These are phyloP conservation scores for Ascochyta viciae-villosae DNA, from an alignment of 2,329 filamentous ascomycete genomes.

Conservation along the genomic window DNA sequence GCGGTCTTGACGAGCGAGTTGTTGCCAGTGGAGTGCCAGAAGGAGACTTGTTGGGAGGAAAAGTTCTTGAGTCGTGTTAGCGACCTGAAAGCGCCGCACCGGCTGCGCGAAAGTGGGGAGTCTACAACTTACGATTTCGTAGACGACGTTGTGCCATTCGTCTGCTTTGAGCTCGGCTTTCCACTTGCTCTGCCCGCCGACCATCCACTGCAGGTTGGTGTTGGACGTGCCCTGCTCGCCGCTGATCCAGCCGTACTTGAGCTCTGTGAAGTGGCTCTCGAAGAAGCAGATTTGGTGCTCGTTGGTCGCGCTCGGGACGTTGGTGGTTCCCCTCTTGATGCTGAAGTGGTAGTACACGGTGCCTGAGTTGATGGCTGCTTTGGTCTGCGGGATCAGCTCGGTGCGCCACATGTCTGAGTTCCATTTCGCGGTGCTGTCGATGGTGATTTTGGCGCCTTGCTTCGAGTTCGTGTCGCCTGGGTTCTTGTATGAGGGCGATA, in stretches of 20 bases:
- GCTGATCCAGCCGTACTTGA: constrained; percentile 71
- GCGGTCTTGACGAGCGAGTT: constrained; percentile 65
- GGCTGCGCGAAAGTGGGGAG: too few species aligned
- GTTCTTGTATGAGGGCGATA: constrained; percentile 69
- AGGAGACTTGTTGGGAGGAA: constrained; percentile 64
- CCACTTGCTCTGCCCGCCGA: constrained; percentile 68
- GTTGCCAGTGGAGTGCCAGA: constrained; percentile 73
- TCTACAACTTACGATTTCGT: constrained; percentile 63
- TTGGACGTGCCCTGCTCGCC: constrained; percentile 59
- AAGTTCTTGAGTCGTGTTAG: constrained; percentile 59
- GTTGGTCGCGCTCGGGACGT: constrained; percentile 66
- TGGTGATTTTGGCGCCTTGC: constrained; percentile 73
- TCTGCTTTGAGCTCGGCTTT: constrained; percentile 65
- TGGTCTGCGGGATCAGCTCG: constrained; percentile 76
- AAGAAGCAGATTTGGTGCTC: constrained; percentile 73
- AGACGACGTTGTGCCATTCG: constrained; percentile 78
- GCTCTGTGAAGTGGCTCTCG: constrained; percentile 76
- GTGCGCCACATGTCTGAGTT: constrained; percentile 78
- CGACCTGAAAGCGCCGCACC: too few species aligned
- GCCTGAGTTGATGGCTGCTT: constrained; percentile 68
- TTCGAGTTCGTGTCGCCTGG: constrained; percentile 66
- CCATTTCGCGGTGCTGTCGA: constrained; percentile 71
- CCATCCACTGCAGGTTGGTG: constrained; percentile 69
- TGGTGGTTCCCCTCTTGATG: constrained; percentile 65
- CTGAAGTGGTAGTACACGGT: constrained; percentile 77